phyloP scores from a whole-genome alignment of 2,329 filamentous ascomycete species.

The Grosmannia penicillata region DNA sequence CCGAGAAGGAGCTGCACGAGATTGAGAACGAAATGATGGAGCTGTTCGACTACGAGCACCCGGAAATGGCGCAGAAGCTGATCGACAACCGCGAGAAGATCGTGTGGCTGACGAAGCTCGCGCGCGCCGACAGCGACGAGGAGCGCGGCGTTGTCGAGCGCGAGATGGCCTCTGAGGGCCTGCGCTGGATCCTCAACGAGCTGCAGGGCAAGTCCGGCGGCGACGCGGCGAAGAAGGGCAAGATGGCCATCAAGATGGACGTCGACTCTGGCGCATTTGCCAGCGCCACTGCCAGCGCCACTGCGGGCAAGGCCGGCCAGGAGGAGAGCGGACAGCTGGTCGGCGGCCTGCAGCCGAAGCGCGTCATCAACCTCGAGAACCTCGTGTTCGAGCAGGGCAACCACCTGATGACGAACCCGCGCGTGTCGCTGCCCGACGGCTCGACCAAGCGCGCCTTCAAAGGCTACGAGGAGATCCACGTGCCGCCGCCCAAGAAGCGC shows the following conservation, averaged over 20 bases:
- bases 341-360: slow-evolving; percentile 73
- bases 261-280: slow-evolving; percentile 56
- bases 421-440: slow-evolving; percentile 82
- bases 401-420: slow-evolving; percentile 98
- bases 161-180: slow-evolving; percentile 81
- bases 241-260: slow-evolving; percentile 90
- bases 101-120: slow-evolving; percentile 85
- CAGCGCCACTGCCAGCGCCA: too few relatives aligned
- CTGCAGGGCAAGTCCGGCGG: slow-evolving; percentile 53
- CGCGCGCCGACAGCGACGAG: slow-evolving; percentile 65
- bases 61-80: slow-evolving; percentile 80
- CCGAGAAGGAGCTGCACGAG: slow-evolving; percentile 75
- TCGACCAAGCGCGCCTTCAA: slow-evolving; percentile 94
- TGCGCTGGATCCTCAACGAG: slow-evolving; percentile 78
- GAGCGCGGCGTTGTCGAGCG: slow-evolving; percentile 66
- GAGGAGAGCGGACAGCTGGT: slow-evolving; percentile 49
- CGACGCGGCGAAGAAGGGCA: slow-evolving; percentile 43
- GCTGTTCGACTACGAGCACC: slow-evolving; percentile 92
- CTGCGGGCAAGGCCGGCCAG: slow-evolving; percentile 15
- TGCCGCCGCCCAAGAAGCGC: slow-evolving; percentile 81
- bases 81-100: slow-evolving; percentile 88
- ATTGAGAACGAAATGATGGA: slow-evolving; percentile 98
- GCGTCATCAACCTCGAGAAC: slow-evolving; percentile 86
- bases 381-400: slow-evolving; percentile 96
- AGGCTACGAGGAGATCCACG: slow-evolving; percentile 96